Conservation (phyloP, 345 rosid genomes). For the Populus deltoides region DNA sequence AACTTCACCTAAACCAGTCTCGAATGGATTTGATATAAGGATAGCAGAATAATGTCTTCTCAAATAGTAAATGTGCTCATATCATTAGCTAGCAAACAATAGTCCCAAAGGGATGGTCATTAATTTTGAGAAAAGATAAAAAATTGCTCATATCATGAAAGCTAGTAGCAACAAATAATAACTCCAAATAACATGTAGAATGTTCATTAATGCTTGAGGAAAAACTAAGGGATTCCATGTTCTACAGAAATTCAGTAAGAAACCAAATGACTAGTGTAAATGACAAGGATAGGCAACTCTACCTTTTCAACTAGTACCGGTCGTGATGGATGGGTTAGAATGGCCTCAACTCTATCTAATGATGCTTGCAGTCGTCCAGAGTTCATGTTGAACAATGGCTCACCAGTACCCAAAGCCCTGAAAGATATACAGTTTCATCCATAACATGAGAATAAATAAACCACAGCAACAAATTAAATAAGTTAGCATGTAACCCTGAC, state of each 20-base stretch:
- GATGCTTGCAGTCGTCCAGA: slow-evolving; percentile 82
- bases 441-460: not conserved
- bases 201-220: not conserved
- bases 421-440: slow-evolving; percentile 22
- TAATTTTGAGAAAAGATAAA: not conserved
- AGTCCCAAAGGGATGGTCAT: not conserved
- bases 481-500: not conserved
- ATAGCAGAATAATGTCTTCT: not conserved
- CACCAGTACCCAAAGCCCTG: slow-evolving; percentile 78
- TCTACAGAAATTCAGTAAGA: not conserved
- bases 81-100: not conserved
- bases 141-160: not conserved
- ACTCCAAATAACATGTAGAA: not conserved
- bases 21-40: not conserved
- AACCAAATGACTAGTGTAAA: not conserved
- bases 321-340: slow-evolving; percentile 48
- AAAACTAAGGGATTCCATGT: not conserved
- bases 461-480: not conserved
- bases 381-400: slow-evolving; percentile 79
- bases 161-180: too few relatives aligned
- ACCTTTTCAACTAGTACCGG: not conserved
- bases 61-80: not conserved
- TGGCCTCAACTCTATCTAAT: slow-evolving; percentile 77
- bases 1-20: not conserved
- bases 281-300: not conserved